phyloP scores from a whole-genome alignment of 2,329 filamentous ascomycete species.

The Arthrobotrys pseudoclavata region DNA sequence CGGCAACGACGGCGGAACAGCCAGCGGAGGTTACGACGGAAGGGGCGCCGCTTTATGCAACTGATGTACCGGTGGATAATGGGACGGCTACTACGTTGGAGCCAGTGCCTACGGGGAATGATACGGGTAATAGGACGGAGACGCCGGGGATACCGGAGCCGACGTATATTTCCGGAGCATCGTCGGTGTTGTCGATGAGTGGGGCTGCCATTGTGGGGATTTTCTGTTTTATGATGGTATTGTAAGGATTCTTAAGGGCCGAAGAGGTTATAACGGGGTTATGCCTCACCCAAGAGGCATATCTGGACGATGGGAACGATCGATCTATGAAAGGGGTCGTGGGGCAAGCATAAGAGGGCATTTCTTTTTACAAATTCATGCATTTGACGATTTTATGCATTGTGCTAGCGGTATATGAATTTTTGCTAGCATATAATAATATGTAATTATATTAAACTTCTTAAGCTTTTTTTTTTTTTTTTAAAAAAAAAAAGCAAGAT shows the following conservation, averaged over 20 bases:
- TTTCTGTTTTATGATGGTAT: conserved; percentile 8
- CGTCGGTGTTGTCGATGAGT: background rate
- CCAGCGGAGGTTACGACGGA: background rate
- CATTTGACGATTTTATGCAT: background rate
- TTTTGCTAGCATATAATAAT: background rate
- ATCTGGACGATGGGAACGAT: too few relatives aligned
- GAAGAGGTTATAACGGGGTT: too few relatives aligned
- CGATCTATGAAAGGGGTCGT: too few relatives aligned
- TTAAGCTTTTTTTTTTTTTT: too few relatives aligned
- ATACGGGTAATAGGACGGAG: background rate
- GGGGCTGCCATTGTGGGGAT: background rate
- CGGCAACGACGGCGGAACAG: background rate
- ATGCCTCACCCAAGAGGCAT: too few relatives aligned
- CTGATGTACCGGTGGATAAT: background rate
- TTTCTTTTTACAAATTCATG: background rate
- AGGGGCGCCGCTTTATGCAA: background rate
- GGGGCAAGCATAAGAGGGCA: too few relatives aligned
- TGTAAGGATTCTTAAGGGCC: background rate
- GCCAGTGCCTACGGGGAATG: background rate
- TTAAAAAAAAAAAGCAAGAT: too few relatives aligned
- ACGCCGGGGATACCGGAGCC: background rate
- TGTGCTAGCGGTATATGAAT: background rate
- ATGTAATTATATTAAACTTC: background rate
- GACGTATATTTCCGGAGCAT: conserved; percentile 1
- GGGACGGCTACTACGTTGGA: background rate